Base-by-base conservation (phyloP, 768 basidiomycete species). In the Kwoniella dendrophila region DNA sequence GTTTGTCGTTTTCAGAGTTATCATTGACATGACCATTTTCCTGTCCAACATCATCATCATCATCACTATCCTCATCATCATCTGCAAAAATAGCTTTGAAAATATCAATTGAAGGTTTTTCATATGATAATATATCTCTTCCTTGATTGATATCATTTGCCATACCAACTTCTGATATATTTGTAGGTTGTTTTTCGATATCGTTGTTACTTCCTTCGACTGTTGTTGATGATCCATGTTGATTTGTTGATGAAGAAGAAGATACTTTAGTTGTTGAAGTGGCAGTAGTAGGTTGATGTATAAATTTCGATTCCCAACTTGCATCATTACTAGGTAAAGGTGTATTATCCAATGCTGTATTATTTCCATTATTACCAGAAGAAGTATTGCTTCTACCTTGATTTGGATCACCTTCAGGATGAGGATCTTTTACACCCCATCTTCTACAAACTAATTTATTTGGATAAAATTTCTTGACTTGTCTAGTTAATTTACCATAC, bases 11-110 rank as follows among this genome's bases (percentile, higher is more conserved):
- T 5, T 7, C 24, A 6, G 22, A n/a, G 2, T 14, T 14, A 38
- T 20, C 4, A 26, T 55, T 29, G 26, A 18, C 27, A 24, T 22
- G 6, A 26, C n/a, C 3, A n/a, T n/a, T 48, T 52, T 79, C 72
- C 22, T 73, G n/a, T n/a, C n/a, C n/a, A n/a, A n/a, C 79, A 18
- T 81, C 81, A 0, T 82, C 83, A 3, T 92, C 90, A 2, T 87
- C 87, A 8, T 87, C 89, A 18, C 86, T 87, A 34, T 90, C 90
- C 71, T 95, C 92, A 45, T 92, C 90, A 63, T 92, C 91, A 79
- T 90, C 92, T 11, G 92, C 94, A 76, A 99, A 99, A 63, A 99
- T 97, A 2, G 95, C 93, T 76, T 95, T 96, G 83, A 98, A 99
- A 44, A 98, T 86, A 72, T 92, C 89, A 84, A 92, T 90, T 5